Base-by-base conservation (phyloP, 192 early-diverging fungal species). In the Linnemannia zychae region DNA sequence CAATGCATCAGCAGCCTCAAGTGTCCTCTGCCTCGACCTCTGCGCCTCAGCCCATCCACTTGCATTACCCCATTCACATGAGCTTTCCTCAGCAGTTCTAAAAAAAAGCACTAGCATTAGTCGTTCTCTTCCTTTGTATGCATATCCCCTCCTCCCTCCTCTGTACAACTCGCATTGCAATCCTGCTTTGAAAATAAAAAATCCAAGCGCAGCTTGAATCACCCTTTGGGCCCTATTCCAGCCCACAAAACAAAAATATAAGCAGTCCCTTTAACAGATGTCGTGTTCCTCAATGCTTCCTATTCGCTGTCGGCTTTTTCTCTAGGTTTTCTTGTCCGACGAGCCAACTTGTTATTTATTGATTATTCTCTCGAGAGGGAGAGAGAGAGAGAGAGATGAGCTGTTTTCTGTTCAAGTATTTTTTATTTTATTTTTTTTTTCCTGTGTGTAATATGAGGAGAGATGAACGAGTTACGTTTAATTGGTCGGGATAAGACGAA, bases 31-130 rank as follows among this genome's bases (percentile, higher is more conserved):
- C 38, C 13, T 28, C 69, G 24, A 12, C 44, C 0, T 17, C 67
- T 11, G 6, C 22, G 69, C n/a, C 57, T 63, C 57, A 63, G 28
- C 57, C 57, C 57, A 63, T 63, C 57, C 57, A 31, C 24, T 4
- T 63, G 28, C 57, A 63, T n/a, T 63, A 63, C 12, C 57, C 57
- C 57, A 63, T 63, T 28, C 57, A 63, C 57, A 31, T 63, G 57
- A 31, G 22, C 57, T 63, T 63, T 24, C 57, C 57, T 12, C 57
- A 63, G 31, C 57, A 63, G 57, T 63, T 63, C 57, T 63, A 60
- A 57, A 57, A 44, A 57, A 57, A 24, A 18, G n/a, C 22, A 3
- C 1, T 53, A 53, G 52, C 52, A 6, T 28, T 11, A 28, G 4
- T 57, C 17, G 16, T 52, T 52, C 2, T 6, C 20, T 22, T 15